phyloP scores from a whole-genome alignment of 148 eudicot genomes.

The Rhododendron kiyosumense region DNA sequence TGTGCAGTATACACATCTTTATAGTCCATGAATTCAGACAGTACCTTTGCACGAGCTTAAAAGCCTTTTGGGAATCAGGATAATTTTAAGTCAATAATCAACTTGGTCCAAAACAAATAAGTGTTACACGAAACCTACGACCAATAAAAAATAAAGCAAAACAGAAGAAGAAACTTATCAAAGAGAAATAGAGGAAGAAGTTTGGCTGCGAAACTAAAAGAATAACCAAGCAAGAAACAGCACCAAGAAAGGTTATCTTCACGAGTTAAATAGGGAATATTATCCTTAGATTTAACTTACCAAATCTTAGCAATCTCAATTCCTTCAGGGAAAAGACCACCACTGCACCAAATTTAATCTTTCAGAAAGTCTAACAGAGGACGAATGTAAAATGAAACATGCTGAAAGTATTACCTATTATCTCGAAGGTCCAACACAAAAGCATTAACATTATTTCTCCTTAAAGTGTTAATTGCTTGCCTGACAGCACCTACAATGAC shows the following conservation, averaged over 20 bases:
- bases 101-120: background rate
- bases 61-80: background rate
- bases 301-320: conserved; percentile 90
- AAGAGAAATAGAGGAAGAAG: background rate
- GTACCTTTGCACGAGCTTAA: background rate
- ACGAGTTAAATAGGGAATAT: background rate
- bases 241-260: background rate
- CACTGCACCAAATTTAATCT: conserved; percentile 59
- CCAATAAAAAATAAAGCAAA: background rate
- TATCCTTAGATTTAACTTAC: conserved; percentile 38
- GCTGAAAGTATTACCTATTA: conserved; percentile 61
- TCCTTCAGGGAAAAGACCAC: conserved; percentile 98
- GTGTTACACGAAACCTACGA: background rate
- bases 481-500: conserved; percentile 64
- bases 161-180: background rate
- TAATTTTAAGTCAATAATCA: background rate
- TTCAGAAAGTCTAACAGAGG: conserved; percentile 17
- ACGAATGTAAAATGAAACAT: background rate
- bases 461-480: conserved; percentile 79
- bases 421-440: conserved; percentile 97
- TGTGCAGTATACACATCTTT: background rate
- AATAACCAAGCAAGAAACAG: background rate
- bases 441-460: conserved; percentile 74
- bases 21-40: background rate
- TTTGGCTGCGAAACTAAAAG: background rate